Evolutionary conservation across 2,329 filamentous ascomycete species (phyloP).

Genomic region (Penicillium brevicompactum): DNA sequence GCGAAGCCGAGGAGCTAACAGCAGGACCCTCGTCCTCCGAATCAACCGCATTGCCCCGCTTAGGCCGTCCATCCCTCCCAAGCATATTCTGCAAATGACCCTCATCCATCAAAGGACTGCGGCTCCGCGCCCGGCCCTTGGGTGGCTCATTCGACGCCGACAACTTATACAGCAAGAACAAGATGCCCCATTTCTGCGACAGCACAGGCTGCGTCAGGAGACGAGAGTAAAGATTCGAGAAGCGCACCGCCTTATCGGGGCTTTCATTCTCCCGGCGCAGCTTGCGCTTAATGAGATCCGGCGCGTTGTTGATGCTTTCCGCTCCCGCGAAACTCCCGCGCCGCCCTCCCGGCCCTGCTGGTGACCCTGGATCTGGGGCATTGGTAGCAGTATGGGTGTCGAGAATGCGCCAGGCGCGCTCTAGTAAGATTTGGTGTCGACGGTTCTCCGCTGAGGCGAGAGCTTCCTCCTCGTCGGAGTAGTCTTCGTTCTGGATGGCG

Average conservation of each 20-base stretch:
- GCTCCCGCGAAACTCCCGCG: slow-evolving; percentile 35
- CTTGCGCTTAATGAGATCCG: slow-evolving; percentile 87
- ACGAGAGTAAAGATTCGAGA: slow-evolving; percentile 87
- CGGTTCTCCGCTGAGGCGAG: slow-evolving; percentile 40
- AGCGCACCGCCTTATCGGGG: slow-evolving; percentile 74
- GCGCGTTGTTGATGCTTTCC: slow-evolving; percentile 78
- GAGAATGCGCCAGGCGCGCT: slow-evolving; percentile 42
- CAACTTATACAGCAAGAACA: slow-evolving; percentile 85
- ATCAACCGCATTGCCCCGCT: slow-evolving; percentile 25
- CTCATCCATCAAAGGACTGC: slow-evolving; percentile 45
- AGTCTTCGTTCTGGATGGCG: slow-evolving; percentile 31
- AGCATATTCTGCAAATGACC: slow-evolving; percentile 42
- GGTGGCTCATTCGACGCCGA: slow-evolving; percentile 58
- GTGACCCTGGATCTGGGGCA: slow-evolving; percentile 29
- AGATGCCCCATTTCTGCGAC: slow-evolving; percentile 93
- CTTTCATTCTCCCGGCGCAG: slow-evolving; percentile 76
- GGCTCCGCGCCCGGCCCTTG: slow-evolving; percentile 31
- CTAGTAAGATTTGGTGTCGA: slow-evolving; percentile 37
- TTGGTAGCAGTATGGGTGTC: slow-evolving; percentile 30
- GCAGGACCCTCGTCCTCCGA: slow-evolving; percentile 41
- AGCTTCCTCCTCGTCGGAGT: slow-evolving; percentile 37
- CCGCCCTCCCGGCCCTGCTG: slow-evolving; percentile 24
- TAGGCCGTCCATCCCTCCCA: slow-evolving; percentile 26
- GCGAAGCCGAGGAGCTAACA: slow-evolving; percentile 45
- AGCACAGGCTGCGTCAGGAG: slow-evolving; percentile 89